Evolutionary conservation across 2,329 filamentous ascomycete species (phyloP), one percentile per base, ranked within the genome.

Genomic region (Colletotrichum graminicola): DNA sequence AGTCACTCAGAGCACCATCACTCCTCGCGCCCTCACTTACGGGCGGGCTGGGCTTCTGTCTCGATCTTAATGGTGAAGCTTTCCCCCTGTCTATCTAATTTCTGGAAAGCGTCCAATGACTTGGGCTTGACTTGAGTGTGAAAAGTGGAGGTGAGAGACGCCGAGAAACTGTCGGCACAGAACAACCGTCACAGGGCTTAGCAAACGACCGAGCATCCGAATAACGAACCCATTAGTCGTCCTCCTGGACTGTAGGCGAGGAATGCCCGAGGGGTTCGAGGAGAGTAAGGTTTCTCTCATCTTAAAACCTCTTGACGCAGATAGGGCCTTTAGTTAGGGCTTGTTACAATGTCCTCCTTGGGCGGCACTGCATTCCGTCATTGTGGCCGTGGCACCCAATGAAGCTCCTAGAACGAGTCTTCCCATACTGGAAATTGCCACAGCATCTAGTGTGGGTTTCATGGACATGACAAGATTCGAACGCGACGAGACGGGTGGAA

Each of bases 101-200:
- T 14, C 14, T 26, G 11, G 6, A 23, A 51, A 7, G 49, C 6
- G 5, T 26, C 49, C n/a, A 10, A 39, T 39, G 6, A 26, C 12
- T 39, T 26, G 34, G 21, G 14, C 12, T 12, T 8, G 54, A 26
- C n/a, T 26, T 43, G 18, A 11, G 39, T 32, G 23, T 21, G 43
- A 26, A 45, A 60, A 36, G 59, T 39, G 43, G 43, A 32, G 26
- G 29, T 21, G 59, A 29, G 59, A 29, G 6, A 23, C 21, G 59
- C 59, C 59, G 43, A 51, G 59, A 62, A 49, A 62, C 26, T 4
- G 43, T 36, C 59, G 59, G 59, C 59, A 62, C 59, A 23, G 21
- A 62, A 34, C 29, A 45, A 36, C 59, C 43, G 59, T 49, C 43
- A 21, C 47, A 36, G 21, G 59, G 29, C 59, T 49, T 43, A 51